Base-by-base conservation (phyloP, 1,284 basidiomycete genomes). In the Cryptococcus jaspeensis region DNA sequence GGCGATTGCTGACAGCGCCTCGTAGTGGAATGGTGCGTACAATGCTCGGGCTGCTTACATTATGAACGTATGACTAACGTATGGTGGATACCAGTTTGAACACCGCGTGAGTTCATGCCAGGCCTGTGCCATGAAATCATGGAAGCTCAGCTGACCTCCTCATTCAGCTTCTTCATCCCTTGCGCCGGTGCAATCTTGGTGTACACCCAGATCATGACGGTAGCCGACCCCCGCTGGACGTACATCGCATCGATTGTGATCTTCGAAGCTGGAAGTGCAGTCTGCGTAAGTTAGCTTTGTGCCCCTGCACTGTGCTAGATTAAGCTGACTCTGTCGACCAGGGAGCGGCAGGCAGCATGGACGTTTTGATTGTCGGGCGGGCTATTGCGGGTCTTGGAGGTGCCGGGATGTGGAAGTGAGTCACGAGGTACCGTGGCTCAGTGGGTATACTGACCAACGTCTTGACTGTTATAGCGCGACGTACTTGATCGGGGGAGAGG, bases 321-420 rank as follows among this genome's bases (percentile, higher is more conserved):
- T 45, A 54, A 36, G 43, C 41, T 15, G 16, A 22, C 13, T 15
- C 5, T 38, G n/a, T 36, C 2, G 18, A 16, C 6, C 40, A 66
- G 64, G 65, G 65, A 3, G 60, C 67, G 2, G 67, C 67, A 0
- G 45, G 49, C 5, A 61, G 58, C 11, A 69, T 69, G 67, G 57
- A 61, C 52, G 59, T 65, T 46, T 41, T 69, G 32, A 65, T 69
- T 36, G 50, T 59, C 18, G 67, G 67, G 8, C 58, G 67, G 46
- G 62, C 63, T 7, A 41, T 69, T 32, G 56, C 63, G 4, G 65
- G 63, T 11, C 57, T 69, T 5, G 67, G 67, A 13, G 67, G 67
- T 37, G 63, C 64, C 1, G 65, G 65, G n/a, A 51, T 65, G 50
- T 67, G 61, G 61, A 67, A 67, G 64, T 66, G 53, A 59, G 64